A percentile compares a stretch with the other conserved stretches of the same genome.
These are phyloP conservation scores for Penicillium silybi DNA, from an alignment of 495 filamentous ascomycete genomes.

Conservation along the genomic window DNA sequence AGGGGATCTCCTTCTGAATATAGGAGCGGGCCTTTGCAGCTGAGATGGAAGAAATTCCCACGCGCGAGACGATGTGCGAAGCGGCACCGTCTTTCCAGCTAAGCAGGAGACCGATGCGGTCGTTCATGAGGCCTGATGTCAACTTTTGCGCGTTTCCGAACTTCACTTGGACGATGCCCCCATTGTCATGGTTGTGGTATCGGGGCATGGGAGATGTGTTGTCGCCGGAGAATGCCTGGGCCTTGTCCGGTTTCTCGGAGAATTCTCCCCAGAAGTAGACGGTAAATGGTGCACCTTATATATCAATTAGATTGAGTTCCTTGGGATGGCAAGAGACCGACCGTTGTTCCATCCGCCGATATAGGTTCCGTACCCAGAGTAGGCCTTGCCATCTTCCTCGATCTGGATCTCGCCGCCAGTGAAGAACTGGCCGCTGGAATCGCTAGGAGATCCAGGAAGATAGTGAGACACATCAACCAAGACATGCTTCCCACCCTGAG, in stretches of 20 bases:
- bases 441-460: slow-evolving; percentile 54
- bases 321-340: slow-evolving; percentile 13
- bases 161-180: slow-evolving; percentile 18
- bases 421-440: slow-evolving; percentile 57
- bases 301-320: slow-evolving; percentile 9
- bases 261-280: slow-evolving; percentile 67
- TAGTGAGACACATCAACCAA: slow-evolving; percentile 62
- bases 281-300: slow-evolving; percentile 52
- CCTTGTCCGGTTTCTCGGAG: slow-evolving; percentile 31
- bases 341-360: slow-evolving; percentile 57
- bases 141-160: slow-evolving; percentile 23
- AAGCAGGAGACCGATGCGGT: slow-evolving; percentile 34
- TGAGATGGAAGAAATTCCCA: slow-evolving; percentile 56
- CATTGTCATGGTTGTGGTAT: slow-evolving; percentile 29
- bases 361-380: slow-evolving; percentile 60
- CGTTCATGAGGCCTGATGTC: slow-evolving; percentile 33
- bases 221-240: slow-evolving; percentile 51
- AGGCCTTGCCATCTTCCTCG: slow-evolving; percentile 41
- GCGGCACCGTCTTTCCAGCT: slow-evolving; percentile 26
- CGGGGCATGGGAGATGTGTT: slow-evolving; percentile 37
- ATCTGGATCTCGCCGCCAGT: slow-evolving; percentile 56
- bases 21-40: slow-evolving; percentile 34
- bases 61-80: slow-evolving; percentile 49
- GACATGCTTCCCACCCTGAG: slow-evolving; percentile 43
- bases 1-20: slow-evolving; percentile 58